Evolutionary conservation across 495 filamentous ascomycete genomes (phyloP).

Genomic region (Chaetomium fimeti): DNA sequence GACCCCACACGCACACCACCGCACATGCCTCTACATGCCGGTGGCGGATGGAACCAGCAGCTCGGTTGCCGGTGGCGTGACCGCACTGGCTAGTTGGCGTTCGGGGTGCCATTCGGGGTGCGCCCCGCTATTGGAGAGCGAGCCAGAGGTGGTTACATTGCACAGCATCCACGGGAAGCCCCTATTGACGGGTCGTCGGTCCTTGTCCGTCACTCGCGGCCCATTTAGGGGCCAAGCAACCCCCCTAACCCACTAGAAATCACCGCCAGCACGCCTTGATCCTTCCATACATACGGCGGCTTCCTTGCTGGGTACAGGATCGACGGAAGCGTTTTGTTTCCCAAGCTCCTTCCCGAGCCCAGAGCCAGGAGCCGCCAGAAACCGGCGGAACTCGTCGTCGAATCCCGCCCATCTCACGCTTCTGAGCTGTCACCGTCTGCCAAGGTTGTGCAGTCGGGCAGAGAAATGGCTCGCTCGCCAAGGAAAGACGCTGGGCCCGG

Average conservation of each 20-base stretch:
- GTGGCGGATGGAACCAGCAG: slow-evolving; percentile 19
- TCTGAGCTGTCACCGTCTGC: not conserved
- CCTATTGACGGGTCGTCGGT: slow-evolving; percentile 4
- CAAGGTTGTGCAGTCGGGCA: slow-evolving; percentile 9
- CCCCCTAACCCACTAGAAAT: slow-evolving; percentile 3
- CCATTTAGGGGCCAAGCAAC: slow-evolving; percentile 1
- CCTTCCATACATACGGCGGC: slow-evolving; percentile 19
- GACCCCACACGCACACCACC: slow-evolving; percentile 7
- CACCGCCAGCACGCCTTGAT: not conserved
- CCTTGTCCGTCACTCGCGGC: slow-evolving; percentile 15
- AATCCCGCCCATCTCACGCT: not conserved
- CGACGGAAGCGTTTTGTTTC: not conserved
- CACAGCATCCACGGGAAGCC: slow-evolving; percentile 7
- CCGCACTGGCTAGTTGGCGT: slow-evolving; percentile 5
- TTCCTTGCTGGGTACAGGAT: slow-evolving; percentile 5
- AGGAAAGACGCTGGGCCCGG: not conserved
- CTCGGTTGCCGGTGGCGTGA: slow-evolving; percentile 20
- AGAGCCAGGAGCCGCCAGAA: not conserved
- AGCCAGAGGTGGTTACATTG: slow-evolving; percentile 16
- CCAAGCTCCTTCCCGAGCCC: not conserved
- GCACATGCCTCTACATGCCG: not conserved
- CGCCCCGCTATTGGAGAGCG: slow-evolving; percentile 10
- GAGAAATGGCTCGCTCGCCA: slow-evolving; percentile 13
- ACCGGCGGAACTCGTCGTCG: not conserved
- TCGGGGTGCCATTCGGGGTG: not conserved